Conservation (phyloP, 2,329 filamentous ascomycete species). For the Stachybotrys chartarum region DNA sequence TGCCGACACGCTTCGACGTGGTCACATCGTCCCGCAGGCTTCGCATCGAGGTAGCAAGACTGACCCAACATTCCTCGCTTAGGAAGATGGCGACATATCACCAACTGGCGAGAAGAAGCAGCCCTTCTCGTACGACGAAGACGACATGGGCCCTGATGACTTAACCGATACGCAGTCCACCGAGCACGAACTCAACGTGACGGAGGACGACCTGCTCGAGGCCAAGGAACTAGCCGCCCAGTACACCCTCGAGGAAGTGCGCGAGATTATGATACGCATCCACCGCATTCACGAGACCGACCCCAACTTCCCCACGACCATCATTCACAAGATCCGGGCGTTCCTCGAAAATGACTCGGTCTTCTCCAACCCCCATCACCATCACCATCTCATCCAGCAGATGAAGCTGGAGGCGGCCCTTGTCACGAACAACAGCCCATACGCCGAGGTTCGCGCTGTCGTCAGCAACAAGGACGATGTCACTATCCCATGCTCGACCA, state of each 20-base stretch:
- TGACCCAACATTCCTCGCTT: not conserved
- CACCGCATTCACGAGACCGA: constrained; percentile 33
- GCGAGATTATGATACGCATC: constrained; percentile 33
- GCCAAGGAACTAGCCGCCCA: constrained; percentile 35
- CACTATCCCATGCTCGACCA: constrained; percentile 41
- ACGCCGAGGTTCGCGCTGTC: constrained; percentile 49
- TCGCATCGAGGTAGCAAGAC: not conserved
- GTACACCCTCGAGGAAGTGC: constrained; percentile 34
- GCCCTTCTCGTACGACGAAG: constrained; percentile 31
- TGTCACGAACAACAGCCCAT: constrained; percentile 49
- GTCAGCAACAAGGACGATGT: constrained; percentile 49
- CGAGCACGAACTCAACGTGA: constrained; percentile 35
- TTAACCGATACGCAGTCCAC: constrained; percentile 20
- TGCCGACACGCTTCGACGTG: not conserved
- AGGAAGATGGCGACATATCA: not conserved
- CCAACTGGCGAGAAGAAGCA: constrained; percentile 5
- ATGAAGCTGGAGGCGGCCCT: constrained; percentile 49
- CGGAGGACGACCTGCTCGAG: constrained; percentile 37
- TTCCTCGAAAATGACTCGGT: constrained; percentile 37
- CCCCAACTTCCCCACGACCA: constrained; percentile 32
- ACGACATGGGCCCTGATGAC: constrained; percentile 20
- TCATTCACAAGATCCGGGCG: constrained; percentile 31
- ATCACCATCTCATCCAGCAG: constrained; percentile 40
- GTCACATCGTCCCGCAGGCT: not conserved
- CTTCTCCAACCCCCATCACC: constrained; percentile 36